Percentiles rank a stretch among this genome's conserved stretches.
These are phyloP conservation scores for Stephanodiscus triporus DNA, from an alignment of 108 stramenopile species.

Conservation along the genomic window DNA sequence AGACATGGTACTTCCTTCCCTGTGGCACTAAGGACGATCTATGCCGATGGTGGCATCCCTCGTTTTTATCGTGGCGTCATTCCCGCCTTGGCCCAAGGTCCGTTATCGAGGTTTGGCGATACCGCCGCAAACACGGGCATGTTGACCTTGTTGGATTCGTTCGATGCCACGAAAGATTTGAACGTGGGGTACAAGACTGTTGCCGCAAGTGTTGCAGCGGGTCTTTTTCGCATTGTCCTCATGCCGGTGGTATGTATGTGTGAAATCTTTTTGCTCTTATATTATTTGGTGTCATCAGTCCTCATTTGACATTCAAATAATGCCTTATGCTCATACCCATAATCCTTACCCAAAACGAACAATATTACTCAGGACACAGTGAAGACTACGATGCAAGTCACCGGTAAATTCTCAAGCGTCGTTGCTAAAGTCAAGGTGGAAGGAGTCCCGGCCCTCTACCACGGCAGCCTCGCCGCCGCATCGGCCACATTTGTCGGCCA, in stretches of 20 bases:
- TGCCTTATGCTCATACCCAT: background rate
- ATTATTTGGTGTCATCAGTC: background rate
- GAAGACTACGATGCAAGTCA: slow-evolving; percentile 96
- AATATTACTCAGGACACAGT: slow-evolving; percentile 68
- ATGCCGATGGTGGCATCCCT: slow-evolving; percentile 96
- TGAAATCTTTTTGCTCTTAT: background rate
- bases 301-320: background rate
- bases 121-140: slow-evolving; percentile 97
- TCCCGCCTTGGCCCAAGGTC: slow-evolving; percentile 93
- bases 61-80: slow-evolving; percentile 96
- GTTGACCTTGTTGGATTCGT: slow-evolving; percentile 81
- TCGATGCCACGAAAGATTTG: slow-evolving; percentile 83
- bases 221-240: slow-evolving; percentile 92
- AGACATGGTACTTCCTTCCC: slow-evolving; percentile 94
- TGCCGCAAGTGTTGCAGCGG: slow-evolving; percentile 84
- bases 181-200: slow-evolving; percentile 92
- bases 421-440: slow-evolving; percentile 84
- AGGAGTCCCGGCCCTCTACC: slow-evolving; percentile 91
- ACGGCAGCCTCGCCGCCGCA: slow-evolving; percentile 92
- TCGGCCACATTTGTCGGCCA: slow-evolving; percentile 97
- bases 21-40: slow-evolving; percentile 85
- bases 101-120: slow-evolving; percentile 95
- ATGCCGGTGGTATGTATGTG: slow-evolving; percentile 89
- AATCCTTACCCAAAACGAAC: background rate
- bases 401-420: slow-evolving; percentile 91